Base-by-base conservation (phyloP, 257 asterid species). In the Jasminum sambac region DNA sequence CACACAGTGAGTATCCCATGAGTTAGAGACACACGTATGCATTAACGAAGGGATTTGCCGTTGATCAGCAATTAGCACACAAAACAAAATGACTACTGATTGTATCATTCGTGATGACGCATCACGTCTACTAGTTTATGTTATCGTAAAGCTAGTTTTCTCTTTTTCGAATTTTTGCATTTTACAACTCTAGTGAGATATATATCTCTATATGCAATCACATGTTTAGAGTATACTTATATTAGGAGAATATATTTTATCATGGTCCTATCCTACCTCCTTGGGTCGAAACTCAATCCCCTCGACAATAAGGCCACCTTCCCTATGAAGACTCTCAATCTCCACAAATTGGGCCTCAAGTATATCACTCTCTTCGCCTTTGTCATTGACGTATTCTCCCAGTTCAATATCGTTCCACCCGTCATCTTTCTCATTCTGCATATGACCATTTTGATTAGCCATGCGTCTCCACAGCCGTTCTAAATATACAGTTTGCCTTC, bases 371-470 rank as follows among this genome's bases (percentile, higher is more conserved):
- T 34, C 21, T 6, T 61, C 78, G 16, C 68, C 81, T 25, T 74
- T 78, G 19, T 39, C 67, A 6, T 67, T 39, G 68, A 41, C 76
- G 67, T 76, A 63, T 5, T 78, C 76, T 17, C 83, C 90, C 19
- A 83, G 59, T 63, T 72, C 68, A 58, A 80, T 19, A n/a, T 78
- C 84, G 26, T 38, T 39, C 87, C 86, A 85, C 19, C 71, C 77
- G 38, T 80, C 72, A 2, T 2, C 11, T 57, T 81, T 66, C 16
- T 12, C 63, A 11, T 2, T 42, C 11, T 80, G 66, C 66, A 36
- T 4, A 8, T 43, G 30, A 3, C 40, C 78, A 25, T 34, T 46
- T 7, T 23, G 4, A 12, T 26, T 38, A 30, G 37, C 4, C 34
- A 2, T 16, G 11, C 5, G 8, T 21, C 8, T 30, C 36, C 36